phyloP scores from a whole-genome alignment of 164 flowering plant species.

The Vitis rotundifolia region DNA sequence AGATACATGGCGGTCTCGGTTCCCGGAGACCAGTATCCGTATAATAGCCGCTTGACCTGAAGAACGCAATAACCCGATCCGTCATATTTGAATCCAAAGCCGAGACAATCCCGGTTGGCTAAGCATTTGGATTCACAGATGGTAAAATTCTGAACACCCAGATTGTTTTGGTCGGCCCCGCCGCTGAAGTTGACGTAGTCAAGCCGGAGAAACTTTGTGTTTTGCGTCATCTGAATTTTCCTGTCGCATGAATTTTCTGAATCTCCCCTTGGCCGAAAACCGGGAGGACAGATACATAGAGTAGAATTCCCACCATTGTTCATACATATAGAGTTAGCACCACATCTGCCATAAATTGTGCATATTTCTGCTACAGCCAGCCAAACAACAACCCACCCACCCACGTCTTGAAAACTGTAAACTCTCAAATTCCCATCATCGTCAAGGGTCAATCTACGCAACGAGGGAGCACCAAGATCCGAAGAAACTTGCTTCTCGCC shows the following conservation, averaged over 20 bases:
- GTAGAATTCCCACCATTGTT: conserved; percentile 17
- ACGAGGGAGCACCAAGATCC: conserved; percentile 30
- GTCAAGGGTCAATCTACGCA: conserved; percentile 50
- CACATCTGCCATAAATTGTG: conserved; percentile 52
- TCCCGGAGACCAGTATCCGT: conserved; percentile 77
- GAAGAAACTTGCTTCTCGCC: conserved; percentile 20
- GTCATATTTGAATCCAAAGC: conserved; percentile 50
- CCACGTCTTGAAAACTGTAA: conserved; percentile 35
- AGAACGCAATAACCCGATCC: conserved; percentile 51
- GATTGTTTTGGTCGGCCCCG: conserved; percentile 25
- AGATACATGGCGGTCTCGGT: conserved; percentile 43
- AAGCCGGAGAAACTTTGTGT: conserved; percentile 45
- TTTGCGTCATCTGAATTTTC: conserved; percentile 20
- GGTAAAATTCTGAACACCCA: conserved; percentile 12
- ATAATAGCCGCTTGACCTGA: conserved; percentile 33
- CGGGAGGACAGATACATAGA: conserved; percentile 60
- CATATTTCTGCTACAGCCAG: conserved; percentile 48
- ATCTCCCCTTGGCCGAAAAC: conserved; percentile 22
- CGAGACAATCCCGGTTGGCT: conserved; percentile 37
- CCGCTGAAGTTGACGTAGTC: conserved; percentile 64
- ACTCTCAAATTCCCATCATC: conserved; percentile 63
- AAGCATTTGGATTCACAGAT: conserved; percentile 40
- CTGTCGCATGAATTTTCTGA: conserved; percentile 28
- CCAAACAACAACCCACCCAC: conserved; percentile 54
- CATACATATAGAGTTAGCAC: conserved; percentile 50